These are phyloP conservation scores for Sextonia rubra DNA, from an alignment of 164 flowering plant genomes.

Conservation along the genomic window DNA sequence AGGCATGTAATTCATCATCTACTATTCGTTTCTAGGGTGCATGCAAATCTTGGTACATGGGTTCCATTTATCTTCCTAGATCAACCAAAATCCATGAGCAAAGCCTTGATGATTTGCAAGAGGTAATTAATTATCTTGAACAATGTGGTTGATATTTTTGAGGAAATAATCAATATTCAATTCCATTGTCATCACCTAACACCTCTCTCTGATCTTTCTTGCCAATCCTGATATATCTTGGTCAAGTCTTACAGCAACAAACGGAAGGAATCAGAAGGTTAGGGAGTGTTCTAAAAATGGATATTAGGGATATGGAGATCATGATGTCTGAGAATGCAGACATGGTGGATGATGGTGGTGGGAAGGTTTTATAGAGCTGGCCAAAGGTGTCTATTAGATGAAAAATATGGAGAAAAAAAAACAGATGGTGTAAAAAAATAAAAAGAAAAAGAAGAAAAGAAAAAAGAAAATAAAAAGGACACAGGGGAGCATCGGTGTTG, in stretches of 20 bases:
- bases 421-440: too few relatives aligned
- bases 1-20: constrained; percentile 89
- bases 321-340: constrained; percentile 82
- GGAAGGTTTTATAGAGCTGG: background rate
- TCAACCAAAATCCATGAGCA: constrained; percentile 87
- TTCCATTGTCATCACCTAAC: too few relatives aligned
- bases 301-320: constrained; percentile 79
- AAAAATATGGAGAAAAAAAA: too few relatives aligned
- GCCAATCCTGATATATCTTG: too few relatives aligned
- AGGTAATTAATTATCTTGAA: constrained; percentile 40
- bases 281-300: constrained; percentile 86
- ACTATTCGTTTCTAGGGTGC: constrained; percentile 66
- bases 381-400: background rate
- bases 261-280: constrained; percentile 90
- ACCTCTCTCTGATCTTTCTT: background rate
- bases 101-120: constrained; percentile 91
- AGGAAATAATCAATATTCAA: too few relatives aligned
- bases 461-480: too few relatives aligned
- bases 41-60: constrained; percentile 55
- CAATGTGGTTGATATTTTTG: background rate
- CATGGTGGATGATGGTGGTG: constrained; percentile 30
- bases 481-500: too few relatives aligned
- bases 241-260: constrained; percentile 87
- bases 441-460: too few relatives aligned
- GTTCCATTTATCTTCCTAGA: constrained; percentile 72